Evolutionary conservation across 257 asterid genomes (phyloP).

Genomic region (Rhazya stricta): DNA sequence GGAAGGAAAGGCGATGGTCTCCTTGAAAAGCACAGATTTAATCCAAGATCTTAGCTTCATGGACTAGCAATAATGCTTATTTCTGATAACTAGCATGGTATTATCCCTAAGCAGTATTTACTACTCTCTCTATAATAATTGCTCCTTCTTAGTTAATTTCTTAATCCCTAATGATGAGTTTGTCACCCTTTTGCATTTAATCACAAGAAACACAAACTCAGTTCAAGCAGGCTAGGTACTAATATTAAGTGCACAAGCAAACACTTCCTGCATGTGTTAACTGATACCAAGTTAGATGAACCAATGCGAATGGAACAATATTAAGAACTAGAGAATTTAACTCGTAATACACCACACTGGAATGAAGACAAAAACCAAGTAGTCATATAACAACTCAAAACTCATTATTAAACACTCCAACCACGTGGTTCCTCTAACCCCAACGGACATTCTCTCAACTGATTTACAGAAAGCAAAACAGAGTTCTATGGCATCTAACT

Average conservation of each 20-base stretch:
- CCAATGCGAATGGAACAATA: not conserved
- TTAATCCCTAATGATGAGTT: not conserved
- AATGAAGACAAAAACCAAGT: not conserved
- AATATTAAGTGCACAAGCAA: not conserved
- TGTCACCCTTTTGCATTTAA: not conserved
- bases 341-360: not conserved
- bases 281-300: not conserved
- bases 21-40: not conserved
- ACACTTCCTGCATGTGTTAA: not conserved
- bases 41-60: not conserved
- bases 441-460: slow-evolving; percentile 7
- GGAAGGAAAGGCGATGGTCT: not conserved
- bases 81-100: too few species aligned
- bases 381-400: not conserved
- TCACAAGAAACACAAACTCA: not conserved
- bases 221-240: not conserved
- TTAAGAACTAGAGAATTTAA: not conserved
- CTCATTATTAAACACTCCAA: not conserved
- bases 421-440: not conserved
- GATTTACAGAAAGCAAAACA: slow-evolving; percentile 14
- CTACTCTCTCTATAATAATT: not conserved
- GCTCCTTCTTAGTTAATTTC: not conserved
- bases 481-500: slow-evolving; percentile 18
- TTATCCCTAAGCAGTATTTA: not conserved
- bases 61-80: not conserved